Evolutionary conservation across 257 asterid species (phyloP).

Genomic region (Coffea canephora): DNA sequence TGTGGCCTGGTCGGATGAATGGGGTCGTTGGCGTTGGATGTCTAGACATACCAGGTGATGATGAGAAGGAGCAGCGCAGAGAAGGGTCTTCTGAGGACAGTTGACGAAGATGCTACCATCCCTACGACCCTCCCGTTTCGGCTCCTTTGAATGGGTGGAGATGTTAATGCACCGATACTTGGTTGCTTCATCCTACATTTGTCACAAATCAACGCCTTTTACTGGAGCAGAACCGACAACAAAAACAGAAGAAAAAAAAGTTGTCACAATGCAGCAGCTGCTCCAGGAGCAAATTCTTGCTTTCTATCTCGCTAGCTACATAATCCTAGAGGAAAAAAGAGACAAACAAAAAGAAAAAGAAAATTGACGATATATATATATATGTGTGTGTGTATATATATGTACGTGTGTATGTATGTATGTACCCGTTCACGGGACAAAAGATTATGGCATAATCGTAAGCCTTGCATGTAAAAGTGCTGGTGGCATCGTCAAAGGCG

Average conservation of each 20-base stretch:
- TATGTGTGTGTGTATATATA: no score
- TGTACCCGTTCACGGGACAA: conserved; percentile 44
- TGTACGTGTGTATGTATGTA: not conserved
- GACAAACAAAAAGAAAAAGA: no score
- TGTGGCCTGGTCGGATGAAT: not conserved
- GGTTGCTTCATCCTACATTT: conserved; percentile 37
- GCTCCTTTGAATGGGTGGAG: conserved; percentile 39
- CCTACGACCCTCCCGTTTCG: conserved; percentile 23
- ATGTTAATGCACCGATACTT: conserved; percentile 25
- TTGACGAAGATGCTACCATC: conserved; percentile 33
- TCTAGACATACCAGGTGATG: conserved; percentile 23
- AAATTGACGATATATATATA: no score
- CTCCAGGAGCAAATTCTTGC: not conserved
- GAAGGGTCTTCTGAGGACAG: conserved; percentile 27
- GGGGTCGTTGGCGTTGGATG: not conserved
- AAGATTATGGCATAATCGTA: conserved; percentile 46
- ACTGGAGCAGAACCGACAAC: conserved; percentile 1
- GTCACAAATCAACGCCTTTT: conserved; percentile 21
- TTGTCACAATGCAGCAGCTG: conserved; percentile 13
- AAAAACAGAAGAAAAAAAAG: not conserved
- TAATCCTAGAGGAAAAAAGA: no score
- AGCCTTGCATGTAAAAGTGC: conserved; percentile 91
- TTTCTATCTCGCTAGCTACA: no score
- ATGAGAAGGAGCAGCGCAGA: conserved; percentile 24
- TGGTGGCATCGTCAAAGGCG: conserved; percentile 75